Evolutionary conservation across 2,329 filamentous ascomycete genomes (phyloP).

Genomic region (Pseudogymnoascus sp.): DNA sequence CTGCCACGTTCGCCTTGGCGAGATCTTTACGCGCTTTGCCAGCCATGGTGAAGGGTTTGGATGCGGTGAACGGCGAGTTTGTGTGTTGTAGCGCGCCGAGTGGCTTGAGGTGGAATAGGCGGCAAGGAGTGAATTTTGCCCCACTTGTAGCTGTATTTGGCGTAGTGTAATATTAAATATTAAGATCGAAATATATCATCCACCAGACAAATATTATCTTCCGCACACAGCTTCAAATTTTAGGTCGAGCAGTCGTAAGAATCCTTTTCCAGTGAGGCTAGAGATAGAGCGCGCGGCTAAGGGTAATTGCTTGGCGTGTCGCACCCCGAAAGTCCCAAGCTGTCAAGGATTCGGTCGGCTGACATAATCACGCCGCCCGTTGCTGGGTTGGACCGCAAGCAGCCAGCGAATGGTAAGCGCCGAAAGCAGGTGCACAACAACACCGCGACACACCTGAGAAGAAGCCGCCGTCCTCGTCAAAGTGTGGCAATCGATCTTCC

Average conservation of each 20-base stretch:
- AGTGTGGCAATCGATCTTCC: background rate
- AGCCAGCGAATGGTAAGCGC: slow-evolving; percentile 9
- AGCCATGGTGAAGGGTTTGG: background rate
- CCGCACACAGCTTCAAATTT: background rate
- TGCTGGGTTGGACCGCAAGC: slow-evolving; percentile 5
- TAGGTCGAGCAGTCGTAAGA: background rate
- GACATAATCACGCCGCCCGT: slow-evolving; percentile 2
- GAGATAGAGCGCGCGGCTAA: slow-evolving; percentile 1
- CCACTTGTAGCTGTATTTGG: background rate
- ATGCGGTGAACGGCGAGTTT: background rate
- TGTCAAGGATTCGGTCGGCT: background rate
- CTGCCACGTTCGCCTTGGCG: slow-evolving; percentile 68
- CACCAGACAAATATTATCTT: background rate
- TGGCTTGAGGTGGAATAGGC: background rate
- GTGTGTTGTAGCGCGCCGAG: background rate
- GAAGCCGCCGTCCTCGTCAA: background rate
- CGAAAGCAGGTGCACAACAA: slow-evolving; percentile 9
- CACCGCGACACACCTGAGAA: slow-evolving; percentile 8
- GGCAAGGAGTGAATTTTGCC: background rate
- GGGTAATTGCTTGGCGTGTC: background rate
- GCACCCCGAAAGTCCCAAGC: background rate
- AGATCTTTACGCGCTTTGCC: slow-evolving; percentile 27
- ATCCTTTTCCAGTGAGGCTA: slow-evolving; percentile 4
- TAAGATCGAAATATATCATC: background rate
- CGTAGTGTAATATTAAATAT: background rate